phyloP scores from a whole-genome alignment of 2,329 filamentous ascomycete species.

The Corynespora cassiicola region DNA sequence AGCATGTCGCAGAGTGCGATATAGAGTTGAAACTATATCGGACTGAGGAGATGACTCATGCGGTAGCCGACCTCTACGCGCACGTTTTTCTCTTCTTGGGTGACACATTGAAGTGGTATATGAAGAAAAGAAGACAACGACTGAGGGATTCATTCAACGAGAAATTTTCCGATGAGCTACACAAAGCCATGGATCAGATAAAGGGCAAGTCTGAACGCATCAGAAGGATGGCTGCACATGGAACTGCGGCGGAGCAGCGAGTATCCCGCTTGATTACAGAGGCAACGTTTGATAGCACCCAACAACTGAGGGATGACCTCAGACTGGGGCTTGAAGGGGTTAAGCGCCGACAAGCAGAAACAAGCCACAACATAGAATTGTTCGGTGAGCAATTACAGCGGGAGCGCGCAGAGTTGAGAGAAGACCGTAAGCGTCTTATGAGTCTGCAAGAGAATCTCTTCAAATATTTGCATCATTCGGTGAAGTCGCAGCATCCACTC shows the following conservation, averaged over 20 bases:
- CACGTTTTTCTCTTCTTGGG: constrained; percentile 29
- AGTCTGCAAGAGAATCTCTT: constrained; percentile 1
- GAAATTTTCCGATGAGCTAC: constrained; percentile 22
- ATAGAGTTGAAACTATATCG: constrained; percentile 18
- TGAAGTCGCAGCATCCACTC: too few relatives aligned
- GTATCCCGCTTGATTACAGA: constrained; percentile 5
- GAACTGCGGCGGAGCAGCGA: constrained; percentile 7
- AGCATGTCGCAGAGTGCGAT: constrained; percentile 20
- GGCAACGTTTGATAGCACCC: background rate
- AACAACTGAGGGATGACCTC: too few relatives aligned
- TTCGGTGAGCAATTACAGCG: constrained; percentile 1
- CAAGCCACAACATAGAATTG: constrained; percentile 1
- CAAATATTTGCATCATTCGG: constrained; percentile 2
- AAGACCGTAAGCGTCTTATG: constrained; percentile 1
- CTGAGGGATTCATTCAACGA: constrained; percentile 22
- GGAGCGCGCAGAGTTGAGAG: constrained; percentile 1
- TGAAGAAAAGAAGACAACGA: constrained; percentile 15
- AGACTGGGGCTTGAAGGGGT: constrained; percentile 5
- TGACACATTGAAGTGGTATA: constrained; percentile 27
- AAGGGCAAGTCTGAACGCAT: constrained; percentile 6
- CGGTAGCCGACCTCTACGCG: constrained; percentile 24
- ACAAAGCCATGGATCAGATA: constrained; percentile 21
- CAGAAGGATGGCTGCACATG: background rate
- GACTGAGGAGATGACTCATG: constrained; percentile 19
- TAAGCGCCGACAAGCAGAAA: constrained; percentile 3